Evolutionary conservation across 106 monocot genomes (phyloP).

Genomic region (Posidonia australis): DNA sequence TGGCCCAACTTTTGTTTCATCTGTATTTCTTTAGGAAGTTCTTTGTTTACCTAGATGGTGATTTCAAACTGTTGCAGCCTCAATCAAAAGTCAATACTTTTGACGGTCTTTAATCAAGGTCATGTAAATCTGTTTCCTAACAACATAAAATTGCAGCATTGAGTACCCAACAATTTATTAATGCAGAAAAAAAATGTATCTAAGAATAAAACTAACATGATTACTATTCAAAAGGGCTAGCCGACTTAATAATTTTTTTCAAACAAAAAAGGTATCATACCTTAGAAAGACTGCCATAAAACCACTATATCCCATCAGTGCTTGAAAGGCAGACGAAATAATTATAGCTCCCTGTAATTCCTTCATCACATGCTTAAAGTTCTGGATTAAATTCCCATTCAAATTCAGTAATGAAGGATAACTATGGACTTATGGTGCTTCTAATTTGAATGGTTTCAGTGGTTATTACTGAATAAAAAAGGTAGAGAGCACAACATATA

Average conservation of each 20-base stretch:
- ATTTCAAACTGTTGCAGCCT: too few relatives aligned
- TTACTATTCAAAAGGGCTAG: background rate
- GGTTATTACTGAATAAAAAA: background rate
- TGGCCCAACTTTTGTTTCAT: too few relatives aligned
- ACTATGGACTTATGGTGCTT: background rate
- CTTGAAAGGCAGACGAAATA: constrained; percentile 85
- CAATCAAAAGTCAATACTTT: too few relatives aligned
- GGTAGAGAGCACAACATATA: background rate
- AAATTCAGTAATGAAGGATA: background rate
- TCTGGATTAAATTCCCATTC: constrained; percentile 34
- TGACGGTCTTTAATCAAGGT: too few relatives aligned
- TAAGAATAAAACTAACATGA: background rate
- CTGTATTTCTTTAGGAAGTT: too few relatives aligned
- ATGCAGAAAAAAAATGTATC: too few relatives aligned
- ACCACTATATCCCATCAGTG: constrained; percentile 78
- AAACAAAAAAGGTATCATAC: constrained; percentile 18
- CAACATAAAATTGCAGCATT: too few relatives aligned
- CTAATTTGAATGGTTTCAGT: background rate
- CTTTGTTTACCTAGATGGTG: too few relatives aligned
- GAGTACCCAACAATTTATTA: too few relatives aligned
- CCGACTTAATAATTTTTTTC: background rate
- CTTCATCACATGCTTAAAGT: constrained; percentile 95
- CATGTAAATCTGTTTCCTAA: too few relatives aligned
- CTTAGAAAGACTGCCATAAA: constrained; percentile 68
- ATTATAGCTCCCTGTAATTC: constrained; percentile 91